Evolutionary conservation across 2,329 filamentous ascomycete species (phyloP), one percentile per base, ranked within the genome.

Genomic region (Phyllosticta ampelicida): DNA sequence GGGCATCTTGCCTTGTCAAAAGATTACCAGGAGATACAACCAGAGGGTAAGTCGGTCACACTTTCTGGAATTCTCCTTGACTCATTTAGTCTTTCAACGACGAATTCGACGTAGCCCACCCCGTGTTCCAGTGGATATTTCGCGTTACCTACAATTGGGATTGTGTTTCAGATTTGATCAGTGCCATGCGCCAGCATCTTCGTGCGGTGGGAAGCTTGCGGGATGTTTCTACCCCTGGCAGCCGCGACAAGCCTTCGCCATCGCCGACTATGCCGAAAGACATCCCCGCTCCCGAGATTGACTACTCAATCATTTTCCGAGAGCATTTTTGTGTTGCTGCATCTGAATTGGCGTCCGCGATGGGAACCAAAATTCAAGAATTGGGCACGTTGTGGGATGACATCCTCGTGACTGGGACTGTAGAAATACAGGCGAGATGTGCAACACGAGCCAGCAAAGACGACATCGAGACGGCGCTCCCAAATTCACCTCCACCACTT

Each of bases 81-180:
- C n/a, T 11, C 18, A 13, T 30, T 68, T 62, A 73, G 68, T 84
- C 82, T 26, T 82, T 86, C 56, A 83, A 85, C 60, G 89, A 95
- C 61, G 82, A 85, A 13, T 91, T 96, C 65, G 84, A 84, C 58
- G 84, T 84, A 21, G 81, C 83, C 0, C 89, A 95, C 67, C 83
- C 87, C 0, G 83, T 91, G 1, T 95, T 94, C 71, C 83, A 90
- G 54, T 95, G 90, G 90, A 86, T 94, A 66, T 95, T 88, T 67
- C 82, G 87, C 59, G 87, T 89, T 2, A 89, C 87, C 6, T 80
- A 85, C 60, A 86, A 90, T 69, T 96, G 90, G 90, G 68, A 73
- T 8, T 80, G 82, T 48, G 79, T 95, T 23, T 78, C 78, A 57
- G 81, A 83, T 51, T 75, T 94, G 5, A 77, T 95, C 21, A 81